phyloP scores from a whole-genome alignment of 2,329 filamentous ascomycete species.

The Orbilia oligospora region DNA sequence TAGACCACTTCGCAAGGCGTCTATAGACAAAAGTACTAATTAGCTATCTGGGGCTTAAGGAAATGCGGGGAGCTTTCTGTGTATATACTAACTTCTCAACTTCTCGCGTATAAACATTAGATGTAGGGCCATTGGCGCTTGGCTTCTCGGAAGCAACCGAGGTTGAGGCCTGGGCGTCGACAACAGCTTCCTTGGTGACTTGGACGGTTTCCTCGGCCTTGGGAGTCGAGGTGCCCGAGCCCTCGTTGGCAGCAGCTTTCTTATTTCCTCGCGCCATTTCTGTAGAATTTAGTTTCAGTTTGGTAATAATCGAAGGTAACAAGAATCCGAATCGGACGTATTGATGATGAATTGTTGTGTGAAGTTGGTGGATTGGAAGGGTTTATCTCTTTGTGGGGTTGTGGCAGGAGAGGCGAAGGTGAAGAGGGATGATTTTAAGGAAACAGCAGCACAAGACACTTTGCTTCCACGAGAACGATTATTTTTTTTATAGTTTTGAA shows the following conservation, averaged over 20 bases:
- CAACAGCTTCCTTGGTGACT: conserved; percentile 42
- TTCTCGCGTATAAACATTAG: conserved; percentile 46
- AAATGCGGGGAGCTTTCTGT: not conserved
- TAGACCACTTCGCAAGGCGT: conserved; percentile 56
- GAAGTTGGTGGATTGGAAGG: not conserved
- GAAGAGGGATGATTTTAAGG: conserved; percentile 7
- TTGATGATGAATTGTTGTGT: conserved; percentile 17
- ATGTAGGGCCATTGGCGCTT: conserved; percentile 38
- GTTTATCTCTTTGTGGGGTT: conserved; percentile 15
- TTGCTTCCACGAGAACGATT: conserved; percentile 13
- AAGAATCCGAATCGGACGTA: conserved; percentile 3
- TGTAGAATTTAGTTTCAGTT: conserved; percentile 19
- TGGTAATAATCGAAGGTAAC: not conserved
- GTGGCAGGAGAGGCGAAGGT: not conserved
- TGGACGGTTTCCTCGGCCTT: conserved; percentile 51
- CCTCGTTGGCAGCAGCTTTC: conserved; percentile 46
- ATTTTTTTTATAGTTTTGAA: conserved; percentile 8
- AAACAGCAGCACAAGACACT: not conserved
- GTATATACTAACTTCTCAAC: conserved; percentile 47
- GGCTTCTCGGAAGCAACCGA: conserved; percentile 42
- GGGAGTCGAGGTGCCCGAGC: conserved; percentile 50
- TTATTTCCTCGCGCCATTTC: conserved; percentile 51
- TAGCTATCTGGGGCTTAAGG: not conserved
- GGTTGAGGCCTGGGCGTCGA: conserved; percentile 42
- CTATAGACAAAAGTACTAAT: conserved; percentile 9